These are phyloP conservation scores for Pseudocercospora macadamiae DNA, from an alignment of 2,329 filamentous ascomycete species.

Conservation along the genomic window DNA sequence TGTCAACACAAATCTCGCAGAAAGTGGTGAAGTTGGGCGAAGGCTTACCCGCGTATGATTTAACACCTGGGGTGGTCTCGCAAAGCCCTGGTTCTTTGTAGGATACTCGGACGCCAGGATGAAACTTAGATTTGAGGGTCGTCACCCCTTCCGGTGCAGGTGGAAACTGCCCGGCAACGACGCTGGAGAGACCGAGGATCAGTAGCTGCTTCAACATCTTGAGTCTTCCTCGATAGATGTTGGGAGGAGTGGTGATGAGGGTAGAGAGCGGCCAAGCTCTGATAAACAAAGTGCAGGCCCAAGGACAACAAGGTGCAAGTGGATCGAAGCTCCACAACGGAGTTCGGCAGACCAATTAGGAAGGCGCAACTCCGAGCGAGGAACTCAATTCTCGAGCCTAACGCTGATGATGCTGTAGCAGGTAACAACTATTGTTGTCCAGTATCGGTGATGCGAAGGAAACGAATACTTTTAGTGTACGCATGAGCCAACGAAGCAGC, in stretches of 20 bases:
- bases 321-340: no score
- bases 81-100: conserved; percentile 59
- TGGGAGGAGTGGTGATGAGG: neutral
- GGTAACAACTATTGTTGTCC: no score
- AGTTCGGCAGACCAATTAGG: neutral
- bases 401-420: no score
- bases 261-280: neutral
- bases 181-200: neutral
- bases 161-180: conserved; percentile 25
- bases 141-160: conserved; percentile 40
- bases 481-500: no score
- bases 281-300: neutral
- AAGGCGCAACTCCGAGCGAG: no score
- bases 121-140: conserved; percentile 42
- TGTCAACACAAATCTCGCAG: neutral
- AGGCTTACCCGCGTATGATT: conserved; percentile 44
- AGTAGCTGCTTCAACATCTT: neutral
- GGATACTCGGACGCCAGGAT: conserved; percentile 50
- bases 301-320: neutral
- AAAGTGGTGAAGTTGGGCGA: neutral
- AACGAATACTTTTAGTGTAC: no score
- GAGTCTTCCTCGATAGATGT: neutral
- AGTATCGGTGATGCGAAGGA: no score
- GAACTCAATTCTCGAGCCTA: no score
- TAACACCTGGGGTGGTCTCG: conserved; percentile 57